Evolutionary conservation across 208 protist species (phyloP).

Genomic region (Phytomonas francai): DNA sequence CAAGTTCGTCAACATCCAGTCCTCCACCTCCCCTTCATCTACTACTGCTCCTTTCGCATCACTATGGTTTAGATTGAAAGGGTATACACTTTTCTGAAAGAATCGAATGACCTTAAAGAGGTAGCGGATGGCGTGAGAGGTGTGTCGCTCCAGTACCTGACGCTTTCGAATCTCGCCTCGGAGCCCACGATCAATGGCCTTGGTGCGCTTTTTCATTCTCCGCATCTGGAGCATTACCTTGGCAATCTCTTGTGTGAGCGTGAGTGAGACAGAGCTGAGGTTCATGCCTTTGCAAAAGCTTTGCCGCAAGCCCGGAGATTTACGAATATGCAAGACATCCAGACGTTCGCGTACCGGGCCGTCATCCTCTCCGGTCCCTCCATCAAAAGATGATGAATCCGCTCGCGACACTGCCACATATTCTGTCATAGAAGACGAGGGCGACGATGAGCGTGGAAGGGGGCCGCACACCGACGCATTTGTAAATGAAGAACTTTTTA

Average conservation of each 20-base stretch:
- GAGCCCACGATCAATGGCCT: background rate
- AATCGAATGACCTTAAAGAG: background rate
- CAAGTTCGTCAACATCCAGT: background rate
- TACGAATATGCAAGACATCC: background rate
- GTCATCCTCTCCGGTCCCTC: background rate
- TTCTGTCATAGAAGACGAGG: background rate
- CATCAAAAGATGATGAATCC: background rate
- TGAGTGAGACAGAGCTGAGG: background rate
- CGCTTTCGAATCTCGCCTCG: background rate
- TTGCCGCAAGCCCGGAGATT: background rate
- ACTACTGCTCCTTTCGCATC: background rate
- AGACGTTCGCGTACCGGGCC: background rate
- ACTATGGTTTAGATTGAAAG: background rate
- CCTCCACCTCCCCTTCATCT: background rate
- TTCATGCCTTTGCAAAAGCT: background rate
- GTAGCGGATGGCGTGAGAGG: background rate
- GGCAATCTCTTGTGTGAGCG: background rate
- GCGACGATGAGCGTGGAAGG: background rate
- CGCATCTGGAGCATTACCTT: background rate
- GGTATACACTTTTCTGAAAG: background rate
- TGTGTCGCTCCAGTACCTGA: background rate
- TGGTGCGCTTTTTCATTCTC: background rate
- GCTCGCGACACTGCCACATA: background rate
- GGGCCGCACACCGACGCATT: background rate
- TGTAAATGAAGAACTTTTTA: background rate